Evolutionary conservation across 225 moss, liverwort and hornwort genomes (phyloP), one percentile per base, ranked within the genome.

Genomic region (Anthoceros angustus): DNA sequence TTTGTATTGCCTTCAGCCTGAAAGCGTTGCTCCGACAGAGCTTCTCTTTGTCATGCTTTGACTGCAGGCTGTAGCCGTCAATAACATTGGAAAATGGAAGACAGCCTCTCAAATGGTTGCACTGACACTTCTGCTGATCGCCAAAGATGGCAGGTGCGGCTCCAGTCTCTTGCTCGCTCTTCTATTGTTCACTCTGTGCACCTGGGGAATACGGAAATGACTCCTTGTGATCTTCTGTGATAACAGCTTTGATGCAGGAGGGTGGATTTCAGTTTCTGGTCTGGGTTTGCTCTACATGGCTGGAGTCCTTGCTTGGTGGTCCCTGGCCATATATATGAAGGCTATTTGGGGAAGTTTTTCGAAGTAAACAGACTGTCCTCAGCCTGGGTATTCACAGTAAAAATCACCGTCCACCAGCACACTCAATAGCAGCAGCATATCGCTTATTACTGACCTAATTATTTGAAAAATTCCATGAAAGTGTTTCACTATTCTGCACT

Each of bases 71-170:
- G 93, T 94, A 70, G 90, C 93, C 66, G 93, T 94, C 26, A 94
- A 87, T 71, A 90, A 74, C 73, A 67, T 94, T 42, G 93, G 93
- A 62, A 94, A 94, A 80, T 81, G 89, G 75, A 94, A 94, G 73
- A 94, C 93, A 40, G 90, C 86, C 66, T 79, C 87, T 55, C 93
- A 94, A 75, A 94, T 94, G 93, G 79, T 90, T 74, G 78, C 93
- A 65, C 79, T 94, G 4, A 87, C 93, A 1, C 75, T 94, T 41
- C 71, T 94, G 25, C 72, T 94, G 64, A 84, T 72, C 65, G 79
- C 82, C 41, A 80, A 87, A 63, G 86, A 90, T 77, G 90, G 90
- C 73, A 86, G 93, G 93, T 93, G 79, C 26, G 78, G 71, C 9
- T 40, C 50, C 66, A 18, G 50, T 20, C 41, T 15, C 3, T 55